phyloP scores from a whole-genome alignment of 225 moss, liverwort and hornwort genomes.

The Asterella californica region DNA sequence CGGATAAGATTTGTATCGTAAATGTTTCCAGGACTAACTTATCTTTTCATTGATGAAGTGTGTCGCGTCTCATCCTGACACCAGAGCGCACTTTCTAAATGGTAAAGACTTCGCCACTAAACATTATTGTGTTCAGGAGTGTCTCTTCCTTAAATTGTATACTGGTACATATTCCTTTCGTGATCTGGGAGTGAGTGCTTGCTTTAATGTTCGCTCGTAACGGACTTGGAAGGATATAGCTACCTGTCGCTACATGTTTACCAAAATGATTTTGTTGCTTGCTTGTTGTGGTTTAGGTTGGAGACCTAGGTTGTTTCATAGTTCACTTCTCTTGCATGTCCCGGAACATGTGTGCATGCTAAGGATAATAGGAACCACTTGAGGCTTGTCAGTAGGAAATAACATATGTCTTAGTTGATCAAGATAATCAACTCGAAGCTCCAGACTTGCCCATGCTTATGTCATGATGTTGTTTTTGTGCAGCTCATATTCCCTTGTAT shows the following conservation, averaged over 20 bases:
- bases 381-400: background rate
- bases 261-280: background rate
- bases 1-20: too few species aligned
- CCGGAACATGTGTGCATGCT: background rate
- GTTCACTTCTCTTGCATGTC: background rate
- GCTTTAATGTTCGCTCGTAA: too few species aligned
- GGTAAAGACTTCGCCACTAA: slow-evolving; percentile 40
- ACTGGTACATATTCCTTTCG: background rate
- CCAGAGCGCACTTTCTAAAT: slow-evolving; percentile 83
- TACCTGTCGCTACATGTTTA: background rate
- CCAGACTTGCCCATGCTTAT: background rate
- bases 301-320: background rate
- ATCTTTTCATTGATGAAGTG: slow-evolving; percentile 50
- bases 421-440: too few species aligned
- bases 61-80: slow-evolving; percentile 97
- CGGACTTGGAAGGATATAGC: too few species aligned
- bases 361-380: background rate
- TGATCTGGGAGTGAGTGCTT: too few species aligned
- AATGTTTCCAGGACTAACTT: background rate
- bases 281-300: background rate
- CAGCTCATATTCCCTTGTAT: slow-evolving; percentile 98
- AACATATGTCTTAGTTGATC: background rate
- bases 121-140: background rate
- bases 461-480: slow-evolving; percentile 10
- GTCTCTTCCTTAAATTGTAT: background rate